Percentiles rank a stretch among this genome's conserved stretches.
These are phyloP conservation scores for Sugiyamaella japonica DNA, from an alignment of 1,139 yeast species.

Conservation along the genomic window DNA sequence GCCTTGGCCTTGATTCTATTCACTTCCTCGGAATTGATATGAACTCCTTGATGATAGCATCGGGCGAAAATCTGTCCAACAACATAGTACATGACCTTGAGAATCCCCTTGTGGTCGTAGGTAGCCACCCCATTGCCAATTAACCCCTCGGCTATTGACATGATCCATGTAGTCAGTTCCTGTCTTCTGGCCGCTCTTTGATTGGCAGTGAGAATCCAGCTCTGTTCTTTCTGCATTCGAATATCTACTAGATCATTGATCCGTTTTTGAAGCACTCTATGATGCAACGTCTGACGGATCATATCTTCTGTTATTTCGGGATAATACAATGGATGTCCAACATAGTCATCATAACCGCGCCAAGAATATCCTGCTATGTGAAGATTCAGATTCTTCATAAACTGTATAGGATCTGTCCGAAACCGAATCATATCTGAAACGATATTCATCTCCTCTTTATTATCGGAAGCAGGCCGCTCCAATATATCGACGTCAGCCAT, in stretches of 20 bases:
- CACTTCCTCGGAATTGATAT: slow-evolving; percentile 41
- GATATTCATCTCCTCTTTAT: slow-evolving; percentile 24
- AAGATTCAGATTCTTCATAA: slow-evolving; percentile 36
- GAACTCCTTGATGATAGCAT: slow-evolving; percentile 48
- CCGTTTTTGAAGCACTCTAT: slow-evolving; percentile 35
- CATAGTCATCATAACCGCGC: slow-evolving; percentile 43
- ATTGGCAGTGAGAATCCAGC: slow-evolving; percentile 26
- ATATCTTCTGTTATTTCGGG: slow-evolving; percentile 39
- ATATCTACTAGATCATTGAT: slow-evolving; percentile 38
- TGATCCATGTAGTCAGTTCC: slow-evolving; percentile 37
- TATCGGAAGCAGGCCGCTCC: slow-evolving; percentile 9
- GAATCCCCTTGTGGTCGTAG: slow-evolving; percentile 38
- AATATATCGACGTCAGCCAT: slow-evolving; percentile 19
- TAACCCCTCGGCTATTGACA: slow-evolving; percentile 36
- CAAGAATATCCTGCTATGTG: slow-evolving; percentile 42
- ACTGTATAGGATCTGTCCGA: slow-evolving; percentile 41
- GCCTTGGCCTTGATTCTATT: slow-evolving; percentile 40
- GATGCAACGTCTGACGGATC: slow-evolving; percentile 35
- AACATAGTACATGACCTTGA: slow-evolving; percentile 41
- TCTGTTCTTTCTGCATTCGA: slow-evolving; percentile 36
- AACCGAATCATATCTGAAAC: slow-evolving; percentile 37
- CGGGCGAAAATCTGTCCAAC: slow-evolving; percentile 44
- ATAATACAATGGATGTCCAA: slow-evolving; percentile 42
- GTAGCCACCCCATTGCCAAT: slow-evolving; percentile 41
- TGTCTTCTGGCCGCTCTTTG: slow-evolving; percentile 32